These are phyloP conservation scores for Gardenia jasminoides DNA, from an alignment of 257 asterid species.

Conservation along the genomic window DNA sequence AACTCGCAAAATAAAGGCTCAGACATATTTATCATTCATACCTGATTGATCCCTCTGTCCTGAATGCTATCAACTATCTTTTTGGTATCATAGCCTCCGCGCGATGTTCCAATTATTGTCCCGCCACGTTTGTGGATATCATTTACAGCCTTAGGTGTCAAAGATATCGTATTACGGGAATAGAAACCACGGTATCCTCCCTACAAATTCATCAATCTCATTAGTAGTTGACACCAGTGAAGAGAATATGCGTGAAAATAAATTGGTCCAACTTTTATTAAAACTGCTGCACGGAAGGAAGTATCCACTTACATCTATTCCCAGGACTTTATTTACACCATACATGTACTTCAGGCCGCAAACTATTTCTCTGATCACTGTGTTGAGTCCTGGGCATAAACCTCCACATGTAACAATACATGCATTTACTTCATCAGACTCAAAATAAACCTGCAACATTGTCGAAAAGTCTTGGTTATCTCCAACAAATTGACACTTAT, in stretches of 20 bases:
- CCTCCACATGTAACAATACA: constrained; percentile 98
- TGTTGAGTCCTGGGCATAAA: constrained; percentile 90
- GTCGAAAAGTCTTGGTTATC: neutral
- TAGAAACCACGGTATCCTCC: constrained; percentile 90
- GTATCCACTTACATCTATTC: constrained; percentile 61
- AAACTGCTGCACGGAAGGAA: constrained; percentile 4
- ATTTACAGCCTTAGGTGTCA: constrained; percentile 69
- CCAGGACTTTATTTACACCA: constrained; percentile 73
- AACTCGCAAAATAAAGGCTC: neutral
- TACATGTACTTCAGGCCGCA: constrained; percentile 79
- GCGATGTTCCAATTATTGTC: constrained; percentile 78
- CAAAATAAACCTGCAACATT: constrained; percentile 66
- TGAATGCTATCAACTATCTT: constrained; percentile 94
- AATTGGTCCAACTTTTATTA: neutral
- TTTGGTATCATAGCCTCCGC: constrained; percentile 76
- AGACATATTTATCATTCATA: constrained; percentile 2
- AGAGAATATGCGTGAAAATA: neutral
- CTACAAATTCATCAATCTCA: constrained; percentile 35
- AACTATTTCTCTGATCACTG: constrained; percentile 89
- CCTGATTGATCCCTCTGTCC: constrained; percentile 95
- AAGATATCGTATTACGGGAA: constrained; percentile 60
- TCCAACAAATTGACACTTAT: neutral
- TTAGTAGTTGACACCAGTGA: constrained; percentile 15
- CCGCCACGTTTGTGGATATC: constrained; percentile 95
- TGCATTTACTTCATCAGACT: constrained; percentile 77